Evolutionary conservation across 768 basidiomycete species (phyloP).

Genomic region (Boletellus ananas): DNA sequence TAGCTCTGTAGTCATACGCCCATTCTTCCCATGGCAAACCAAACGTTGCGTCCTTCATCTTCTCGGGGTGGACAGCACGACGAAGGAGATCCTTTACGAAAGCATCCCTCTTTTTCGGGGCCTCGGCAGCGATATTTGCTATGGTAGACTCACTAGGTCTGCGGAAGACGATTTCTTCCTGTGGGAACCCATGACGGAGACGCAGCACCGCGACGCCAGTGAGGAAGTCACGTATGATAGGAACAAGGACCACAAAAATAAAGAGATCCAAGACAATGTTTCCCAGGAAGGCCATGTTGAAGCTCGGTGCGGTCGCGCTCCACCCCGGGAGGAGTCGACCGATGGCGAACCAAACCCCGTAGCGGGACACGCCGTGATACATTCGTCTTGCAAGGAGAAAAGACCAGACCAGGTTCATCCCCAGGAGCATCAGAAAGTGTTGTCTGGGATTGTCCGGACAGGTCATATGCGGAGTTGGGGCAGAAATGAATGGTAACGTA

Average conservation of each 20-base stretch:
- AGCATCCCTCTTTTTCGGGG: conserved; percentile 25
- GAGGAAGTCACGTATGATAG: conserved; percentile 24
- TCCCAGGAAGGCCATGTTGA: conserved; percentile 21
- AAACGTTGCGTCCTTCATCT: conserved; percentile 21
- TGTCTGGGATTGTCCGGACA: conserved; percentile 11
- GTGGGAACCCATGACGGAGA: conserved; percentile 27
- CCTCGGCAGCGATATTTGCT: conserved; percentile 21
- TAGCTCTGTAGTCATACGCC: conserved; percentile 29
- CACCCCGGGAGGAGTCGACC: conserved; percentile 17
- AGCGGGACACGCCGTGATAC: conserved; percentile 23
- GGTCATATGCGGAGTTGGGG: conserved; percentile 4
- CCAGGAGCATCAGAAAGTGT: conserved; percentile 26
- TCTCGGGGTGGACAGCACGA: conserved; percentile 29
- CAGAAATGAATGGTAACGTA: conserved; percentile 8
- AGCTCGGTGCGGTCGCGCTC: conserved; percentile 12
- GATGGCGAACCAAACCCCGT: conserved; percentile 27
- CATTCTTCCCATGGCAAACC: conserved; percentile 35
- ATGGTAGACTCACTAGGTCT: conserved; percentile 27
- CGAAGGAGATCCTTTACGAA: conserved; percentile 24
- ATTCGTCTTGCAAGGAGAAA: conserved; percentile 22
- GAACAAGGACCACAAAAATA: conserved; percentile 23
- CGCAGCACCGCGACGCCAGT: conserved; percentile 18
- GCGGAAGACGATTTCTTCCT: conserved; percentile 28
- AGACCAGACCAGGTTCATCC: conserved; percentile 25
- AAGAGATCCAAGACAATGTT: conserved; percentile 24